Evolutionary conservation across 2,329 filamentous ascomycete species (phyloP).

Genomic region (Tolypocladium capitatum): DNA sequence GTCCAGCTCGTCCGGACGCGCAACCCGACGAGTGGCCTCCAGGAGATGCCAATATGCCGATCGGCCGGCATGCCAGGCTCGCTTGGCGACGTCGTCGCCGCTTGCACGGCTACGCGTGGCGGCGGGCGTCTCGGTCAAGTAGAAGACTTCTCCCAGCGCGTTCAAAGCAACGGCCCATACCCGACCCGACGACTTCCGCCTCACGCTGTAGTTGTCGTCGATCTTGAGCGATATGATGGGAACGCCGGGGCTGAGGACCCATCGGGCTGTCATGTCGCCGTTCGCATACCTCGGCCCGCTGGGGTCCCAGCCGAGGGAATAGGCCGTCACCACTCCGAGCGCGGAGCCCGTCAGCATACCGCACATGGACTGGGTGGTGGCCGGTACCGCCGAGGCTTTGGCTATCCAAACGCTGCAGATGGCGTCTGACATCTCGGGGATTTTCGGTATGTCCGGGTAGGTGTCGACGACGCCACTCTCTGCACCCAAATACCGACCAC

Average conservation of each 20-base stretch:
- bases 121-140: constrained; percentile 59
- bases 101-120: constrained; percentile 34
- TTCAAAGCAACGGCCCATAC: constrained; percentile 93
- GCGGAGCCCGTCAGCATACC: constrained; percentile 78
- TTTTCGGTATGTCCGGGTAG: constrained; percentile 60
- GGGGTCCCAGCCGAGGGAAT: constrained; percentile 52
- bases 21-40: constrained; percentile 61
- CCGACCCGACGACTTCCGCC: constrained; percentile 54
- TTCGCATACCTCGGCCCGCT: constrained; percentile 50
- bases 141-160: constrained; percentile 83
- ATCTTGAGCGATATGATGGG: constrained; percentile 75
- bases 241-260: constrained; percentile 84
- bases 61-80: constrained; percentile 71
- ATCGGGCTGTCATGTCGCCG: constrained; percentile 74
- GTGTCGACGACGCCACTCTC: constrained; percentile 48
- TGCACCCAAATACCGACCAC: constrained; percentile 59
- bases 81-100: constrained; percentile 43
- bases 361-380: constrained; percentile 61
- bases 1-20: constrained; percentile 59
- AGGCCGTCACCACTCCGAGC: constrained; percentile 68
- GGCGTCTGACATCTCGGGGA: constrained; percentile 56
- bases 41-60: constrained; percentile 70
- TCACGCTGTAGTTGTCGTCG: constrained; percentile 67
- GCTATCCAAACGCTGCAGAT: constrained; percentile 81
- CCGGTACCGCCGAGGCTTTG: constrained; percentile 61